Conservation (phyloP, 305 asterid genomes). For the Ajuga reptans region DNA sequence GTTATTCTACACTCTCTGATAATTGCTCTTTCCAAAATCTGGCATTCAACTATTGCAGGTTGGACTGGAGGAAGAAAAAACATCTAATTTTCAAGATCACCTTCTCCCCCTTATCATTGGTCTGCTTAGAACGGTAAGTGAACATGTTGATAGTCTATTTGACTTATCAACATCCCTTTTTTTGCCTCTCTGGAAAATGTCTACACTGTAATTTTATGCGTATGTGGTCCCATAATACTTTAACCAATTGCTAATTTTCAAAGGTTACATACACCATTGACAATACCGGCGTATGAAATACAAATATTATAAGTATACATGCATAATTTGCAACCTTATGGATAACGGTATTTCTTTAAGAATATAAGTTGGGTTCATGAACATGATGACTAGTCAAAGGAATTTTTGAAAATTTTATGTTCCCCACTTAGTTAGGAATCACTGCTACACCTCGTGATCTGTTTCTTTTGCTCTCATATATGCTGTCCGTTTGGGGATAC, state of each 20-base stretch:
- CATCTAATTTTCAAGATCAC: slow-evolving; percentile 69
- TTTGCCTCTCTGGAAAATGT: slow-evolving; percentile 1
- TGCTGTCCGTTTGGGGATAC: too few relatives aligned
- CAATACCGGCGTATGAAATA: neutral
- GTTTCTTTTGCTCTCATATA: too few relatives aligned
- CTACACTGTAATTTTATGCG: neutral
- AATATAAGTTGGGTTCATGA: too few relatives aligned
- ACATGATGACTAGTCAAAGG: too few relatives aligned
- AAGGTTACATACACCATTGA: neutral
- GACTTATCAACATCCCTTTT: slow-evolving; percentile 13
- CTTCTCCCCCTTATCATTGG: slow-evolving; percentile 95
- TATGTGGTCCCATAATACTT: neutral
- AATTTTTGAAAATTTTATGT: too few relatives aligned
- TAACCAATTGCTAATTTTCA: slow-evolving; percentile 10
- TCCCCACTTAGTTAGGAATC: too few relatives aligned
- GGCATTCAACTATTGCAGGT: slow-evolving; percentile 45
- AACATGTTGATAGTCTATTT: slow-evolving; percentile 18
- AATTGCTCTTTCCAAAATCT: slow-evolving; percentile 20
- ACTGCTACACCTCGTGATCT: too few relatives aligned
- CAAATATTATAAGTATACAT: neutral
- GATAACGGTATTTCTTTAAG: neutral
- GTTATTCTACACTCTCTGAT: slow-evolving; percentile 1
- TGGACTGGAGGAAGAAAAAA: slow-evolving; percentile 68
- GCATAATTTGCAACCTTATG: neutral
- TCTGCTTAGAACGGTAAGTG: slow-evolving; percentile 91